Evolutionary conservation across 768 basidiomycete genomes (phyloP).

Genomic region (Sarcodon aspratus): DNA sequence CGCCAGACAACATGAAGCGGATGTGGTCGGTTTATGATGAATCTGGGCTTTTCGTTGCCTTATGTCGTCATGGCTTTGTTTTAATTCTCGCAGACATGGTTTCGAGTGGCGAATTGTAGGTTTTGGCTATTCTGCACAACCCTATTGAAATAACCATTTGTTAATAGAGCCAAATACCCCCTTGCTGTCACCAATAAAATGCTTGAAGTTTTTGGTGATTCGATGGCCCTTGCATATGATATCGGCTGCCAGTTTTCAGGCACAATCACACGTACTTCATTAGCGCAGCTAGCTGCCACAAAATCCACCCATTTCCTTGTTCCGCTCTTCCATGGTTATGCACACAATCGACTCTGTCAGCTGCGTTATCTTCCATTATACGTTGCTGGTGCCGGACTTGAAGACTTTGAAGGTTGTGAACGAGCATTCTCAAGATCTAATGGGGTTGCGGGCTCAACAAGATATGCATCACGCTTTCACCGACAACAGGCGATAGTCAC

Average conservation of each 20-base stretch:
- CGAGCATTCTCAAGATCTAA: constrained; percentile 9
- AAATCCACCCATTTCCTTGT: constrained; percentile 1
- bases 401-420: constrained; percentile 11
- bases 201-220: background rate
- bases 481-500: constrained; percentile 4
- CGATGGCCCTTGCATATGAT: background rate
- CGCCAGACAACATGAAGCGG: constrained; percentile 1
- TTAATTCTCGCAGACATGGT: constrained; percentile 8
- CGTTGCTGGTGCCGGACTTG: constrained; percentile 6
- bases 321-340: constrained; percentile 8
- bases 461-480: constrained; percentile 10
- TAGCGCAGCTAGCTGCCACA: background rate
- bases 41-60: constrained; percentile 8
- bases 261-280: background rate
- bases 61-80: constrained; percentile 9
- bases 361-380: constrained; percentile 7
- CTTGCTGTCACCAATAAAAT: background rate
- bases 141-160: background rate
- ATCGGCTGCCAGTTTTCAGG: background rate
- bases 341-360: constrained; percentile 11
- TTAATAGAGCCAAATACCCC: background rate
- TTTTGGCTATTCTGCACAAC: background rate
- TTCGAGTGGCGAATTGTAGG: constrained; percentile 11
- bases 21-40: constrained; percentile 8
- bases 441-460: constrained; percentile 2